A percentile compares a stretch with the other conserved stretches of the same genome.
phyloP scores from a whole-genome alignment of 1,139 yeast genomes.

The Yamadazyma dushanensis region DNA sequence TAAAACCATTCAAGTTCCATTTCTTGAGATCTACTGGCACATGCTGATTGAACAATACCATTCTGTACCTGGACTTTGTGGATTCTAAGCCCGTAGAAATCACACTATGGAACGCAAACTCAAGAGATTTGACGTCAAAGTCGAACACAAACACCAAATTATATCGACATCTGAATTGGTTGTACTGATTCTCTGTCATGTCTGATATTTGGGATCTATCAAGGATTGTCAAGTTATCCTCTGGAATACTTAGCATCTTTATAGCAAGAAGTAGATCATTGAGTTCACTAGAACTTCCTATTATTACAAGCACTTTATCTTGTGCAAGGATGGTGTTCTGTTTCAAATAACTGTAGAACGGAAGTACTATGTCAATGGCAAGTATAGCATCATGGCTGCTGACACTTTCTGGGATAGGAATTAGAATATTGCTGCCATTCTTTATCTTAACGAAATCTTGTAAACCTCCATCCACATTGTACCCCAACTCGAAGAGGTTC shows the following conservation, averaged over 20 bases:
- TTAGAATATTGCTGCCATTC: slow-evolving; percentile 25
- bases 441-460: slow-evolving; percentile 36
- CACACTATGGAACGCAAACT: slow-evolving; percentile 23
- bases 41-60: slow-evolving; percentile 20
- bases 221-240: slow-evolving; percentile 27
- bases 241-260: slow-evolving; percentile 30
- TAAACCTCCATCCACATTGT: slow-evolving; percentile 40
- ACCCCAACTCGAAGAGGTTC: slow-evolving; percentile 31
- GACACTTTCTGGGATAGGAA: slow-evolving; percentile 30
- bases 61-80: slow-evolving; percentile 26
- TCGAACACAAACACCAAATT: slow-evolving; percentile 23
- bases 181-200: slow-evolving; percentile 15
- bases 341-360: slow-evolving; percentile 31
- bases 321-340: slow-evolving; percentile 7
- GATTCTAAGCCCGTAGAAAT: slow-evolving; percentile 32
- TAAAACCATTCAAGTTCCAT: slow-evolving; percentile 9
- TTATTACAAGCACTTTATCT: slow-evolving; percentile 27
- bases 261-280: slow-evolving; percentile 40
- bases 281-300: slow-evolving; percentile 31
- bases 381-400: slow-evolving; percentile 42
- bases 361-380: slow-evolving; percentile 35
- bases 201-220: slow-evolving; percentile 21
- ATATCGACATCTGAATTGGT: slow-evolving; percentile 21
- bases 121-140: slow-evolving; percentile 19
- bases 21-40: slow-evolving; percentile 11